These are phyloP conservation scores for Fraxinus pennsylvanica DNA, from an alignment of 257 asterid genomes.

Conservation along the genomic window DNA sequence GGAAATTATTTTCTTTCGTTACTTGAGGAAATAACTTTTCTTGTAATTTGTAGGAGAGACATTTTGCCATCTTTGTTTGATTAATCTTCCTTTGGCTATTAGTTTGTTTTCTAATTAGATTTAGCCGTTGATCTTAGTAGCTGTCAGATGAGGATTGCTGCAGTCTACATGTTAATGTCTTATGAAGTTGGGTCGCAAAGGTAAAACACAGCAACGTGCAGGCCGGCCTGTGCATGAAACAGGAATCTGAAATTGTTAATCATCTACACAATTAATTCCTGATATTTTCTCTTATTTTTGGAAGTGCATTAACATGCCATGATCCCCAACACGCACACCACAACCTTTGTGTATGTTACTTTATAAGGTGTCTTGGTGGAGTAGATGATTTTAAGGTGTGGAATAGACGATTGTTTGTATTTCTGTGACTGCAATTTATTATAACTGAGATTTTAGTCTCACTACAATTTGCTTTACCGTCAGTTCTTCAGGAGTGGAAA, in stretches of 20 bases:
- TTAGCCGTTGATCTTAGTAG: no score
- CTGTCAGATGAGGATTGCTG: no score
- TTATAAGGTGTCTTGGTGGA: not conserved
- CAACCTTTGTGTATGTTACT: no score
- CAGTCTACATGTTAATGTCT: not conserved
- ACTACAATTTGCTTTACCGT: not conserved
- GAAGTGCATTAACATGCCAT: no score
- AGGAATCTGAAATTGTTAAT: not conserved
- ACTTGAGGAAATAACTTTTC: not conserved
- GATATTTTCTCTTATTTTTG: no score
- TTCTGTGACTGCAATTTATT: not conserved
- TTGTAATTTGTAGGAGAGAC: no score
- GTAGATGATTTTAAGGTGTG: no score
- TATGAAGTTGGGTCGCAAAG: not conserved
- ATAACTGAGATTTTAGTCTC: not conserved
- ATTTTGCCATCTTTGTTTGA: no score
- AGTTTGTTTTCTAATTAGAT: no score
- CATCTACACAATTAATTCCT: not conserved
- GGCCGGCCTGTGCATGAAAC: not conserved
- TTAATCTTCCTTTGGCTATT: no score
- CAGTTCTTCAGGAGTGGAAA: slow-evolving; percentile 1
- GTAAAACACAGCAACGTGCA: no score
- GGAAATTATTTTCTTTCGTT: not conserved
- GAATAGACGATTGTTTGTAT: not conserved
- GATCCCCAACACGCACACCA: no score